Evolutionary conservation across 352 stramenopile species (phyloP).

Genomic region (Phytophthora hybrid): DNA sequence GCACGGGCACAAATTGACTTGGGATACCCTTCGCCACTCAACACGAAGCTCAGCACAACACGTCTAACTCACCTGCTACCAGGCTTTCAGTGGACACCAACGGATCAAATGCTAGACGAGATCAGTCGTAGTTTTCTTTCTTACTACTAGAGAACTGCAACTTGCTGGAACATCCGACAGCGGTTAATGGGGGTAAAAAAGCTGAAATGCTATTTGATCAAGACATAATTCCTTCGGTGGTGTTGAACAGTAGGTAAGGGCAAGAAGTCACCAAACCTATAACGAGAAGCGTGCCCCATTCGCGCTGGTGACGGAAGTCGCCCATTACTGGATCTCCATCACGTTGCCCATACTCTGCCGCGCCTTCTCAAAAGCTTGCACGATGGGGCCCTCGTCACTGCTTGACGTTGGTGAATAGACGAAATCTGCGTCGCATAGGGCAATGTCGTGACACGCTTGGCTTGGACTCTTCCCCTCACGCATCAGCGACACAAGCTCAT

Average conservation of each 20-base stretch:
- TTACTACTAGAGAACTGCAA: constrained; percentile 14
- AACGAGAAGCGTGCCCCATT: constrained; percentile 23
- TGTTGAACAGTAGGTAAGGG: not conserved
- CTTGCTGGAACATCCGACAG: too few relatives aligned
- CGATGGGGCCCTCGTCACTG: constrained; percentile 31
- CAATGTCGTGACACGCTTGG: constrained; percentile 64
- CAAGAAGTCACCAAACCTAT: constrained; percentile 21
- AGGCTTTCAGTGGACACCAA: constrained; percentile 31
- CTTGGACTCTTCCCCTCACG: constrained; percentile 67
- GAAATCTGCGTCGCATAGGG: constrained; percentile 61
- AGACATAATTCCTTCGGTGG: constrained; percentile 16
- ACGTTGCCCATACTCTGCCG: constrained; percentile 46
- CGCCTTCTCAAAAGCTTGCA: constrained; percentile 40
- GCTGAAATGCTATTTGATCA: constrained; percentile 20
- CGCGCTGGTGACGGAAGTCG: constrained; percentile 7
- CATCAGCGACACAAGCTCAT: constrained; percentile 68
- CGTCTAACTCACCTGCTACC: constrained; percentile 39
- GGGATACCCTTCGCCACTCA: constrained; percentile 56
- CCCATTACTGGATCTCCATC: constrained; percentile 58
- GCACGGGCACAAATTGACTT: constrained; percentile 47
- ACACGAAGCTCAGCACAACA: constrained; percentile 50
- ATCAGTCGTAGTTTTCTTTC: constrained; percentile 39
- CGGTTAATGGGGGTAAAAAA: too few relatives aligned
- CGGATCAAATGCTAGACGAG: constrained; percentile 28
- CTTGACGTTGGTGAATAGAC: constrained; percentile 30